Conservation (phyloP, 352 stramenopile genomes). For the Pythium brachiatum region DNA sequence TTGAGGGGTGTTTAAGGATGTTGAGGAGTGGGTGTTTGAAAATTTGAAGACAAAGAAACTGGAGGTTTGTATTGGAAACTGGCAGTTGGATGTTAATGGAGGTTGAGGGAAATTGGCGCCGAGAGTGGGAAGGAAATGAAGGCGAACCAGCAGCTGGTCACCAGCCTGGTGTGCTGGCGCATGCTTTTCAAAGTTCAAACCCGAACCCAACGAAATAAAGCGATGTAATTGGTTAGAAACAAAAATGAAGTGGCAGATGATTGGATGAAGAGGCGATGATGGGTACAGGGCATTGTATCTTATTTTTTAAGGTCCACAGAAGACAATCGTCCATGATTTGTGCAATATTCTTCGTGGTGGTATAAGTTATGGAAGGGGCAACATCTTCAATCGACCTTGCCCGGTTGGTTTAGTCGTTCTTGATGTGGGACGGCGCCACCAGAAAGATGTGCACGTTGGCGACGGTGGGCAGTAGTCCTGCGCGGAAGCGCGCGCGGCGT, state of each 20-base stretch:
- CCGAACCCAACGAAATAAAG: not conserved
- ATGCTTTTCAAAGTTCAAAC: not conserved
- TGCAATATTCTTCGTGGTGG: too few species aligned
- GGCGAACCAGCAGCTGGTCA: not conserved
- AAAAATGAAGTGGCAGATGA: too few species aligned
- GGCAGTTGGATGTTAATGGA: constrained; percentile 12
- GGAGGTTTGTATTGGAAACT: too few species aligned
- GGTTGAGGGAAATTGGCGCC: constrained; percentile 1
- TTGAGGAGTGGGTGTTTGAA: too few species aligned
- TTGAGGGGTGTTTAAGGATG: too few species aligned
- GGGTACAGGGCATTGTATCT: not conserved
- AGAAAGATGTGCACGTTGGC: constrained; percentile 41
- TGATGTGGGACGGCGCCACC: constrained; percentile 19
- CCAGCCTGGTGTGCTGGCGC: not conserved
- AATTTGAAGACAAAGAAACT: too few species aligned
- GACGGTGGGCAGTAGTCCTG: constrained; percentile 29
- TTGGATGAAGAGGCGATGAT: not conserved
- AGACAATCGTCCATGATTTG: too few species aligned
- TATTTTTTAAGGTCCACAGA: too few species aligned
- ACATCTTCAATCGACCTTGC: not conserved
- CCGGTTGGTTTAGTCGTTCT: constrained; percentile 6
- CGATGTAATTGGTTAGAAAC: constrained; percentile 6
- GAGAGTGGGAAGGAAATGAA: too few species aligned
- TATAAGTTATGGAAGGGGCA: not conserved
- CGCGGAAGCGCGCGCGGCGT: constrained; percentile 23